Evolutionary conservation across 2,329 filamentous ascomycete genomes (phyloP), one percentile per base, ranked within the genome.

Genomic region (Alternaria gaisen): DNA sequence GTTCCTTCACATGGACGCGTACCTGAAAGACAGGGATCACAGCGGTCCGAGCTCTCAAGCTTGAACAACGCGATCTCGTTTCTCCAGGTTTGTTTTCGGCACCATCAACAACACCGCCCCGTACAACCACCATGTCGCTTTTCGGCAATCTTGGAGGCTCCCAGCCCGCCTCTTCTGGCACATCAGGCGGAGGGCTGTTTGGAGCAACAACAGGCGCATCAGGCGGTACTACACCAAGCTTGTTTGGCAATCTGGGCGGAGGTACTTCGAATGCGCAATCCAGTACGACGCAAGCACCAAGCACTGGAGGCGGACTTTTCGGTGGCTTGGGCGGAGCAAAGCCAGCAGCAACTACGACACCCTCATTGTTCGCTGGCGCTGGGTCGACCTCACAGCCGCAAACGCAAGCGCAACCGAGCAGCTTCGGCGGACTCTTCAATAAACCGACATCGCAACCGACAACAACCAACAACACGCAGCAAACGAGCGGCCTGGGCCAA

Each of bases 261-360:
- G 68, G 69, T 22, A 60, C 68, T 42, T 66, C 70, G 43, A 69
- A 62, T 56, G 69, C 72, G 57, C 56, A 70, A 34, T 51, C 71
- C 43, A 64, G 68, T 58, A 67, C 69, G 36, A 63, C 73, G 56
- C 74, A 73, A 50, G 65, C 72, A 61, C 59, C 73, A 63, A 65
- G 69, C 61, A 60, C 68, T 28, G 72, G 73, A 32, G 69, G 72
- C 72, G 79, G 64, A 69, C 80, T 65, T 52, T 76, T 74, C 63
- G 66, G 72, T 46, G 58, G 63, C 70, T 60, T 73, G 53, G 69
- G 70, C 26, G 74, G 62, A 67, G 78, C 56, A 78, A 83, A 71
- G 53, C 61, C 81, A 76, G 63, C 75, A 58, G 57, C 71, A 41
- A 62, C 70, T 22, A 53, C 75, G 53, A 60, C 73, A 43, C 55